Base-by-base conservation (phyloP, 2,329 filamentous ascomycete species). In the Mollisiaceae sp. region DNA sequence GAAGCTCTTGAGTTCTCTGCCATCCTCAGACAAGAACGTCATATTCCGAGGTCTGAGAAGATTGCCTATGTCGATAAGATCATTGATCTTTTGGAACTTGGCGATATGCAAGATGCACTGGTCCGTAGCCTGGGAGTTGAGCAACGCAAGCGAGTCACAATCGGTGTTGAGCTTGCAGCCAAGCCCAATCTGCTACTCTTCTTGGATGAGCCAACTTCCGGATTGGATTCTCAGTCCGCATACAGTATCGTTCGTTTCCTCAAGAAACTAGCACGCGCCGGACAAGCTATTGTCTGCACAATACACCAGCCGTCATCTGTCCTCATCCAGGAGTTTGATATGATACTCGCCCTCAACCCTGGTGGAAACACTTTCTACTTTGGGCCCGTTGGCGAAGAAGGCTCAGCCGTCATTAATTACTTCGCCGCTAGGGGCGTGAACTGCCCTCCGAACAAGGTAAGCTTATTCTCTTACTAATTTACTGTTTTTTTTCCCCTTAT, bases 151-250 rank as follows among this genome's bases (percentile, higher is more conserved):
- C 82, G 89, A 63, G 79, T 92, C 2, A 92, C 90, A 0, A 92
- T 92, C 62, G 90, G 89, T 65, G 90, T 92, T 2, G 90, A 92
- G 73, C 80, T 92, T 11, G 89, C 89, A 8, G 89, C 90, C 87
- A 75, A 90, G 72, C 89, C 89, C 0, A 85, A 82, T 47, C 80
- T 91, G 0, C 80, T 91, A 2, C 80, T 92, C 8, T 92, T 92
- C 79, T 78, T 92, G 20, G 90, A 92, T 71, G 90, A 92, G 72
- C 90, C 90, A 0, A 92, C 90, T 0, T 87, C 84, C 66, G 89
- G 89, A 65, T 82, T 92, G 3, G 89, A 92, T 76, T 87, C 84
- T 15, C 89, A 91, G 70, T 87, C 86, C 1, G 89, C 90, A 0
- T 90, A 83, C 76, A 89, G 85, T 0, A 91, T 92, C 65, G 82